Conservation (phyloP, 2,329 filamentous ascomycete genomes). For the Talaromyces sp. region DNA sequence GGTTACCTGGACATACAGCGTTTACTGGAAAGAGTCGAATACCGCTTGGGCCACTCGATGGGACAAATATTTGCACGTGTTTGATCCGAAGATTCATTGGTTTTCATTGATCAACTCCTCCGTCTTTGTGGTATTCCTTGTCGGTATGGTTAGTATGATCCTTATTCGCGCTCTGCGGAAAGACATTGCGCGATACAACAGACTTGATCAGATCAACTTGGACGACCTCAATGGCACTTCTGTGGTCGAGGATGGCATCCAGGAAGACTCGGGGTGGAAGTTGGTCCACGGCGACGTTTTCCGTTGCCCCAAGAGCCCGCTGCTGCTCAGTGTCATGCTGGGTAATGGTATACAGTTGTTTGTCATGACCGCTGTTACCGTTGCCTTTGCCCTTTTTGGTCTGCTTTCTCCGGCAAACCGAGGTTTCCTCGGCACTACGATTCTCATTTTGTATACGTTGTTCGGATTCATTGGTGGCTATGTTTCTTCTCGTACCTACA, state of each 20-base stretch:
- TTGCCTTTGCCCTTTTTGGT: slow-evolving; percentile 83
- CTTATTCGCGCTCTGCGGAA: slow-evolving; percentile 82
- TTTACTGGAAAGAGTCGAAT: slow-evolving; percentile 76
- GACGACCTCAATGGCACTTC: slow-evolving; percentile 81
- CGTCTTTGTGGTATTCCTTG: slow-evolving; percentile 86
- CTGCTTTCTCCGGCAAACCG: slow-evolving; percentile 95
- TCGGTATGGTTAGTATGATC: slow-evolving; percentile 88
- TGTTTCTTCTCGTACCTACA: slow-evolving; percentile 84
- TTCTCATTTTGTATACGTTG: slow-evolving; percentile 87
- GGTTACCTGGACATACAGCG: slow-evolving; percentile 86
- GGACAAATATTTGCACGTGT: slow-evolving; percentile 98
- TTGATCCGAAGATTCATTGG: slow-evolving; percentile 98
- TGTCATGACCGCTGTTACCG: slow-evolving; percentile 94
- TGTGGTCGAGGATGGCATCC: slow-evolving; percentile 81
- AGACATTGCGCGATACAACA: slow-evolving; percentile 95
- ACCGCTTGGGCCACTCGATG: slow-evolving; percentile 95
- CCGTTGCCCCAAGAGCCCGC: slow-evolving; percentile 73
- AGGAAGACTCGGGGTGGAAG: slow-evolving; percentile 98
- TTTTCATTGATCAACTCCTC: slow-evolving; percentile 96
- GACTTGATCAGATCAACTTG: slow-evolving; percentile 81
- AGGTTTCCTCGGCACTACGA: slow-evolving; percentile 86
- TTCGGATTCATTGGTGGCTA: slow-evolving; percentile 93
- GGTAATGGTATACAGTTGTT: slow-evolving; percentile 95
- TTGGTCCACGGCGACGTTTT: slow-evolving; percentile 97
- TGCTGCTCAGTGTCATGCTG: slow-evolving; percentile 79